phyloP scores from a whole-genome alignment of 495 filamentous ascomycete genomes.

The Elasticomyces elasticus region DNA sequence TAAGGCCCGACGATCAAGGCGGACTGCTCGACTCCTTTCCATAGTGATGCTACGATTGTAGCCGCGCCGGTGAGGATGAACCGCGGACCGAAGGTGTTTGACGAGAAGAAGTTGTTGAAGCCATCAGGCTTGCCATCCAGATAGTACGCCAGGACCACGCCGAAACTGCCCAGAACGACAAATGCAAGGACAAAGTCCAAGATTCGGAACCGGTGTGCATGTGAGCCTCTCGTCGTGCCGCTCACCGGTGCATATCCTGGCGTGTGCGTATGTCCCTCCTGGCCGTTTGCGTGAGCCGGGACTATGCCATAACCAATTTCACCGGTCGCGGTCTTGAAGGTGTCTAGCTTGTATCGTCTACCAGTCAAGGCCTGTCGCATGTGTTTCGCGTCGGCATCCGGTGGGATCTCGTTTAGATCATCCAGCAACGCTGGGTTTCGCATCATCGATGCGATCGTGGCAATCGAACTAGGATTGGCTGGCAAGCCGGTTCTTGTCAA shows the following conservation, averaged over 20 bases:
- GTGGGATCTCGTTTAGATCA: background rate
- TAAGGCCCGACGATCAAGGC: constrained; percentile 23
- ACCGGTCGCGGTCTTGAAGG: background rate
- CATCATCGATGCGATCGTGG: constrained; percentile 4
- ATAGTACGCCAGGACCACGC: constrained; percentile 37
- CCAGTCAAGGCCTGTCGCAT: background rate
- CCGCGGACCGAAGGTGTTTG: constrained; percentile 35
- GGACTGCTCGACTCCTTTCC: constrained; percentile 33
- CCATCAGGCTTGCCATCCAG: constrained; percentile 29
- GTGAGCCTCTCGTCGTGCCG: background rate
- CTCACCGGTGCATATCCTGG: background rate
- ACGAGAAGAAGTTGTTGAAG: constrained; percentile 40
- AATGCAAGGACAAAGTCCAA: constrained; percentile 25
- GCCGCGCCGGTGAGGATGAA: constrained; percentile 37
- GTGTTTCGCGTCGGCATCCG: background rate
- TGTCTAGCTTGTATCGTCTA: background rate
- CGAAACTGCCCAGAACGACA: constrained; percentile 31
- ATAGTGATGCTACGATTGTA: constrained; percentile 36
- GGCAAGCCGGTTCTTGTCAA: constrained; percentile 6
- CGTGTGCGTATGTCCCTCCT: background rate
- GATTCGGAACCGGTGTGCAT: constrained; percentile 3
- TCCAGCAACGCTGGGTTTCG: constrained; percentile 1
- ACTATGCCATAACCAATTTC: constrained; percentile 5
- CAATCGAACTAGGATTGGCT: constrained; percentile 7
- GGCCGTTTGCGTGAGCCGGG: background rate